These are phyloP conservation scores for Colletotrichum aenigma DNA, from an alignment of 2,329 filamentous ascomycete species.

Conservation along the genomic window DNA sequence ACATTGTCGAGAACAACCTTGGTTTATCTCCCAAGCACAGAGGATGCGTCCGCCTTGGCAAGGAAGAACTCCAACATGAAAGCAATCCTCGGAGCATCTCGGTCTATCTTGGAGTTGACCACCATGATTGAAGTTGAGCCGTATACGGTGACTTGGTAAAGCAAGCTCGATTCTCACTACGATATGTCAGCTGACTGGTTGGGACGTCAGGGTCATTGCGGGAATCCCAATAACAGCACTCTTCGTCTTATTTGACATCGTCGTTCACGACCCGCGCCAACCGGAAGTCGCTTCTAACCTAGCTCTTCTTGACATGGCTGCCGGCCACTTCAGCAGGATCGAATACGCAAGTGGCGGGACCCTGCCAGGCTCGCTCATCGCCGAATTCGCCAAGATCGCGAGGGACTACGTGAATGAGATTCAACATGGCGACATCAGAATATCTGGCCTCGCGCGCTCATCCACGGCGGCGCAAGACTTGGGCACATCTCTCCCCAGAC, in stretches of 20 bases:
- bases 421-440: constrained; percentile 1
- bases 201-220: constrained; percentile 31
- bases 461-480: neutral
- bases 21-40: constrained; percentile 12
- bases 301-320: constrained; percentile 42
- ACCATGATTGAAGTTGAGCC: constrained; percentile 32
- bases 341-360: constrained; percentile 41
- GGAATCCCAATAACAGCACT: constrained; percentile 39
- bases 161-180: neutral
- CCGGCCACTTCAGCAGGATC: constrained; percentile 45
- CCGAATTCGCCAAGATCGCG: constrained; percentile 45
- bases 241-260: constrained; percentile 45
- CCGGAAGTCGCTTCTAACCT: constrained; percentile 39
- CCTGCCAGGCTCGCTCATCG: constrained; percentile 38
- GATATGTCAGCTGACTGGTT: neutral
- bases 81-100: constrained; percentile 24
- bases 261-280: constrained; percentile 39
- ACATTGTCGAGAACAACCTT: constrained; percentile 30
- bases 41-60: neutral
- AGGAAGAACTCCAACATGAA: constrained; percentile 22
- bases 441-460: neutral
- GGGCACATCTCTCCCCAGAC: neutral
- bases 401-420: constrained; percentile 39
- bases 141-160: constrained; percentile 30
- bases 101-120: constrained; percentile 31